Base-by-base conservation (phyloP, 805 yeast species). In the Wickerhamiella kazuoi region DNA sequence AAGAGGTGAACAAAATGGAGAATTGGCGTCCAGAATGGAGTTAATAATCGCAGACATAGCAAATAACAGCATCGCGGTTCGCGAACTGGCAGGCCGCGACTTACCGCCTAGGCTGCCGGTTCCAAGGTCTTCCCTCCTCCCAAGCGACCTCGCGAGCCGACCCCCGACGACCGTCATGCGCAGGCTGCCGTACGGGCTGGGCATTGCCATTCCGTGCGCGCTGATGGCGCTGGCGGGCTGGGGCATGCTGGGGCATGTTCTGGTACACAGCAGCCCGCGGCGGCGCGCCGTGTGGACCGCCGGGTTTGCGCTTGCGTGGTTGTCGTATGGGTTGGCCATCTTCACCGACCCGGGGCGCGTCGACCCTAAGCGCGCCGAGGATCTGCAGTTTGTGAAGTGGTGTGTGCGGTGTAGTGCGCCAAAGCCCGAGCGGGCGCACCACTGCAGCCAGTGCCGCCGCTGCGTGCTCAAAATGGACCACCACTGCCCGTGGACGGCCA, bases 401-500 rank as follows among this genome's bases (percentile, higher is more conserved):
- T 50, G 54, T 40, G 3, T 16, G 18, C 47, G 45, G 17, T 50
- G 54, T 37, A 23, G 39, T n/a, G 36, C 24, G 1, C 45, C 48
- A 14, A 63, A 63, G 41, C 68, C 68, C 1, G 68, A 63, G 44
- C 47, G 68, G 14, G 46, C 67, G 6, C 68, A 63, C 41, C 68
- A 63, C 43, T 63, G 68, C 48, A 47, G 61, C 21, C 48, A 55
- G 30, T 64, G 68, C 49, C 44, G 54, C 20, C 41, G 44, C 17
- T 63, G 68, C 39, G 53, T 63, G 16, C 46, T 63, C 56, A 65
- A 45, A 68, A 78, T 56, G 82, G 86, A 41, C 65, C 79, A 42
- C 69, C 70, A 58, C 61, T 93, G 56, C 69, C 96, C 96, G 0
- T 87, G 97, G 97, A 83, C 84, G 56, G 76, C 93, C 2, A 65